phyloP scores from a whole-genome alignment of 2,329 filamentous ascomycete genomes.

The Aspergillus udagawae region DNA sequence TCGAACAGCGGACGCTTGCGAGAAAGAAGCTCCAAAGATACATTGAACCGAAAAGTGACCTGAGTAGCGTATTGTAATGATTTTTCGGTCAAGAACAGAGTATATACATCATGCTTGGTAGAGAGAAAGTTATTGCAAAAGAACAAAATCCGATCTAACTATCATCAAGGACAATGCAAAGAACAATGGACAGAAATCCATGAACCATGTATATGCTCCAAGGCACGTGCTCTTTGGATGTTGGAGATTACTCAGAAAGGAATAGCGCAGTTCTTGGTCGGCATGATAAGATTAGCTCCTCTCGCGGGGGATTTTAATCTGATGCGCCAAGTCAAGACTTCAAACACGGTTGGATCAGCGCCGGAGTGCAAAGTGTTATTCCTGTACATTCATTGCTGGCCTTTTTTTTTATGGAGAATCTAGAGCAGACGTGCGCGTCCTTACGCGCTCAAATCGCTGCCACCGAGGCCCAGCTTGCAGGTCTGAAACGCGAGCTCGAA shows the following conservation, averaged over 20 bases:
- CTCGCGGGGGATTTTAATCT: background rate
- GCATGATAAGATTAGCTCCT: background rate
- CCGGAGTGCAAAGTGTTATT: background rate
- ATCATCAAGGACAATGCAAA: background rate
- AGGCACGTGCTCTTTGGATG: too few species aligned
- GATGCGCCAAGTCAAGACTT: background rate
- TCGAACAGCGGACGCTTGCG: slow-evolving; percentile 58
- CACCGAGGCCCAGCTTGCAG: slow-evolving; percentile 33
- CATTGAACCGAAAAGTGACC: slow-evolving; percentile 46
- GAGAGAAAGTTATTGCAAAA: background rate
- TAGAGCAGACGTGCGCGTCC: slow-evolving; percentile 28
- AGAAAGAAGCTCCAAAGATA: slow-evolving; percentile 48
- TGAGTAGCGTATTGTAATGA: slow-evolving; percentile 36
- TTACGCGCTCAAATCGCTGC: slow-evolving; percentile 35
- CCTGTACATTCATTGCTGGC: background rate
- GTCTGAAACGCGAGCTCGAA: slow-evolving; percentile 34
- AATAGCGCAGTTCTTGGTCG: background rate
- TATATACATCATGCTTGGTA: background rate
- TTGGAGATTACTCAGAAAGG: background rate
- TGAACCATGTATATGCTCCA: too few species aligned
- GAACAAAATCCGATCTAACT: background rate
- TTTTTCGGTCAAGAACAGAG: background rate
- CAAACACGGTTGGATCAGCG: background rate
- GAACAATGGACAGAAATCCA: background rate
- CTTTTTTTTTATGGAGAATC: slow-evolving; percentile 12